Percentiles rank a stretch among this genome's conserved stretches.
These are phyloP conservation scores for Diaporthe aspalathi DNA, from an alignment of 2,329 filamentous ascomycete genomes.

Conservation along the genomic window DNA sequence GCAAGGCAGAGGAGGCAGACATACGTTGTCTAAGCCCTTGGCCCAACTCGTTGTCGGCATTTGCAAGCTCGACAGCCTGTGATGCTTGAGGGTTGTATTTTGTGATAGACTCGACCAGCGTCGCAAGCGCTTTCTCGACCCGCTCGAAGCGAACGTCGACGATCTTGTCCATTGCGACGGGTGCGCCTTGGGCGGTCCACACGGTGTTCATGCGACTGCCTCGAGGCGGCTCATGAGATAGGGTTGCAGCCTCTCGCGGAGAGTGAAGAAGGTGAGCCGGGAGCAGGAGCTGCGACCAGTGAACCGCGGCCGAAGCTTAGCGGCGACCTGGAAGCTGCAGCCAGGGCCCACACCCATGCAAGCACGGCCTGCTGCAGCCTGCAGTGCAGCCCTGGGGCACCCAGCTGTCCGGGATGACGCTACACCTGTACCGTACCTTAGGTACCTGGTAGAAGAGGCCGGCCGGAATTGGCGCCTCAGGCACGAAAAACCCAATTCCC, in stretches of 20 bases:
- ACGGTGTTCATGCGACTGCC: conserved; percentile 16
- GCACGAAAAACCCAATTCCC: conserved; percentile 36
- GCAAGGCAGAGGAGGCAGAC: conserved; percentile 54
- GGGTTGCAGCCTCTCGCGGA: conserved; percentile 2
- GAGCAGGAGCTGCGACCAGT: background rate
- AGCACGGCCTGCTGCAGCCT: conserved; percentile 16
- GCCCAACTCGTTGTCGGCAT: conserved; percentile 76
- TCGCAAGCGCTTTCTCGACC: conserved; percentile 74
- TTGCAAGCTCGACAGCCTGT: conserved; percentile 75
- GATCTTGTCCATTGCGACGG: conserved; percentile 66
- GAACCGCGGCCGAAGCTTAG: conserved; percentile 3
- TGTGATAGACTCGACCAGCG: conserved; percentile 81
- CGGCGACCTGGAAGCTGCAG: conserved; percentile 13
- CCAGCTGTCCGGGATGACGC: background rate
- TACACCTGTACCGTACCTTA: no score
- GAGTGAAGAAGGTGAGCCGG: background rate
- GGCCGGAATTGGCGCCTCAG: conserved; percentile 33
- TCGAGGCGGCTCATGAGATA: background rate
- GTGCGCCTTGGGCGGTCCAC: background rate
- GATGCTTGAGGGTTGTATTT: conserved; percentile 81
- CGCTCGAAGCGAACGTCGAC: conserved; percentile 74
- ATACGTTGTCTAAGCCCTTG: conserved; percentile 69
- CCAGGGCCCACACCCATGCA: conserved; percentile 12
- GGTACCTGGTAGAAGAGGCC: no score
- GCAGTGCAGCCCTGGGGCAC: conserved; percentile 13